phyloP scores from a whole-genome alignment of 108 stramenopile genomes.

The Thalassiosira profunda region DNA sequence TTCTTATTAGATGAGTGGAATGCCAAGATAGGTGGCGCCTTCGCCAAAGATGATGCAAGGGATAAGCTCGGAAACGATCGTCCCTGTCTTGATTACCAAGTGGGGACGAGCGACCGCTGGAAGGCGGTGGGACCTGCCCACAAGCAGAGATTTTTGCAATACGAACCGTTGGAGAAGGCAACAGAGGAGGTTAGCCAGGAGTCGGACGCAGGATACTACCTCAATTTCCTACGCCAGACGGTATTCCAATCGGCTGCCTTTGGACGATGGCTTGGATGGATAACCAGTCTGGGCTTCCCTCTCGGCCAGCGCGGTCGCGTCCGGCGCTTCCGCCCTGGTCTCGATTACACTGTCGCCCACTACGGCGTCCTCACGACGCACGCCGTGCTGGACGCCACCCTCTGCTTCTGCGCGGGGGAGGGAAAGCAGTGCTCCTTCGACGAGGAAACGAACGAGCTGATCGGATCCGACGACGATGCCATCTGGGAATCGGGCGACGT shows the following conservation, averaged over 20 bases:
- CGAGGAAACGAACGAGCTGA: conserved; percentile 51
- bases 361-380: conserved; percentile 78
- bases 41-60: conserved; percentile 41
- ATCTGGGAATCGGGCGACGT: conserved; percentile 91
- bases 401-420: conserved; percentile 73
- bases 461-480: conserved; percentile 64
- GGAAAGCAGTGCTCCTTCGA: conserved; percentile 59
- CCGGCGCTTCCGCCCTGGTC: conserved; percentile 94
- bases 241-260: conserved; percentile 70
- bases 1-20: conserved; percentile 70
- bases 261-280: conserved; percentile 55
- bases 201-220: conserved; percentile 31
- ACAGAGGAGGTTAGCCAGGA: neutral
- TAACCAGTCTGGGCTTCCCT: conserved; percentile 72
- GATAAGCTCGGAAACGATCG: conserved; percentile 60
- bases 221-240: conserved; percentile 47
- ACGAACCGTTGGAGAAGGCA: neutral
- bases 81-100: conserved; percentile 60
- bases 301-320: conserved; percentile 70
- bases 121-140: conserved; percentile 91
- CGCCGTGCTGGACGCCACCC: conserved; percentile 89
- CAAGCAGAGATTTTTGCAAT: conserved; percentile 92
- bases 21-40: conserved; percentile 36
- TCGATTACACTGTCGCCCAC: conserved; percentile 98
- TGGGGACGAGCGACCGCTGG: conserved; percentile 80